Conservation (phyloP, 1,139 yeast genomes). For the Geotrichum carabidarum region DNA sequence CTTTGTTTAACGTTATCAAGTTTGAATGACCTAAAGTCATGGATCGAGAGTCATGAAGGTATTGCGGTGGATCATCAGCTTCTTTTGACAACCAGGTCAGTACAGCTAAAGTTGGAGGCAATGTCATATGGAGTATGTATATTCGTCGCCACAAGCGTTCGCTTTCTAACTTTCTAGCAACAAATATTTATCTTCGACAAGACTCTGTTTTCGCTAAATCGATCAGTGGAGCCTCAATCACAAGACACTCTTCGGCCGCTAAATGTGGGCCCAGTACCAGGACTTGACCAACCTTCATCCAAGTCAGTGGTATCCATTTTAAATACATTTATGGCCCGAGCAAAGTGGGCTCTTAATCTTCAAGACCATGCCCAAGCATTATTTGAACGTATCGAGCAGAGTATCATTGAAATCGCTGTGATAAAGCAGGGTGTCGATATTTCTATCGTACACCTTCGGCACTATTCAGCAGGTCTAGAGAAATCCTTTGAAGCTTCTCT, state of each 20-base stretch:
- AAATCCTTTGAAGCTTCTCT: conserved; percentile 27
- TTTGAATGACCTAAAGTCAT: conserved; percentile 25
- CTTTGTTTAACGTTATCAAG: conserved; percentile 12
- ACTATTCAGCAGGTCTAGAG: conserved; percentile 29
- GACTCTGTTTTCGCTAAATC: conserved; percentile 14
- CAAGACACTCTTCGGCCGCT: conserved; percentile 9
- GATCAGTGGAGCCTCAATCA: conserved; percentile 17
- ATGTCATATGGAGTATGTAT: conserved; percentile 27
- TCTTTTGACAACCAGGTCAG: conserved; percentile 31
- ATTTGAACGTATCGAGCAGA: conserved; percentile 16
- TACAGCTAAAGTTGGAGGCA: conserved; percentile 31
- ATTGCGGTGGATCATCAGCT: conserved; percentile 31
- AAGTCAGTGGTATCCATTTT: conserved; percentile 19
- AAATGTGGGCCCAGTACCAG: conserved; percentile 13
- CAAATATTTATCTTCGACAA: conserved; percentile 19
- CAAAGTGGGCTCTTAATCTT: conserved; percentile 19
- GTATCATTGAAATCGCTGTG: conserved; percentile 24
- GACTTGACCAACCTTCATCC: conserved; percentile 11
- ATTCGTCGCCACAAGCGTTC: no score
- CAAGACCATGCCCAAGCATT: conserved; percentile 15
- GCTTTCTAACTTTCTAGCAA: conserved; percentile 12
- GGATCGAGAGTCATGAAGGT: conserved; percentile 21
- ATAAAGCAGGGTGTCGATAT: conserved; percentile 31
- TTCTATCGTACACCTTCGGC: conserved; percentile 31
- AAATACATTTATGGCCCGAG: conserved; percentile 18